Conservation (phyloP, 768 basidiomycete genomes). For the Neoboletus magnificus region DNA sequence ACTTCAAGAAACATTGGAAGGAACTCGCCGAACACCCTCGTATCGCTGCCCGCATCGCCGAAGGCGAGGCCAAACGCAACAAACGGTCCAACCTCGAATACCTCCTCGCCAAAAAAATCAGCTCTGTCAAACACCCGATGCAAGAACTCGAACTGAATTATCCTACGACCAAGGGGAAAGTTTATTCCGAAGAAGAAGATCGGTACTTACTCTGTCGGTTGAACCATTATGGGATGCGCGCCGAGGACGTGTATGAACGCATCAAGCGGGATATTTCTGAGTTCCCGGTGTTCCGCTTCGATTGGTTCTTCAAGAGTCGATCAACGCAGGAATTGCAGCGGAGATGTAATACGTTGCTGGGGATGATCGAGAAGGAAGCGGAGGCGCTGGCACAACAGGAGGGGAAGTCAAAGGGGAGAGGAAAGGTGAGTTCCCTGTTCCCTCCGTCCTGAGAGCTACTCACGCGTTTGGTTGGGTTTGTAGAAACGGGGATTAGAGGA, state of each 20-base stretch:
- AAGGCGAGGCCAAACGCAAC: conserved; percentile 87
- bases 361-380: conserved; percentile 93
- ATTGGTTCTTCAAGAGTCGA: conserved; percentile 97
- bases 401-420: conserved; percentile 59
- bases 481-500: conserved; percentile 77
- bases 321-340: conserved; percentile 86
- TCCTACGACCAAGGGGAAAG: conserved; percentile 93
- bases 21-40: conserved; percentile 71
- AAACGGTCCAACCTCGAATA: conserved; percentile 78
- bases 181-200: conserved; percentile 96
- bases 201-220: conserved; percentile 89
- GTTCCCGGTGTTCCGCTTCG: conserved; percentile 95
- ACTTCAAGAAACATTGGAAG: conserved; percentile 88
- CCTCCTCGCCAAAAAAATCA: conserved; percentile 79
- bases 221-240: conserved; percentile 84
- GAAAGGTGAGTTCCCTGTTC: conserved; percentile 50
- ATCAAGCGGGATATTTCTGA: conserved; percentile 97
- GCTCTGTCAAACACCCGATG: conserved; percentile 84
- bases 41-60: conserved; percentile 77
- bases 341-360: conserved; percentile 80
- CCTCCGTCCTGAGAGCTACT: neutral
- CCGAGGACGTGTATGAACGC: conserved; percentile 87
- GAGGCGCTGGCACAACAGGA: conserved; percentile 64
- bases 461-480: neutral
- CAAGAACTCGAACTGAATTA: conserved; percentile 96